A percentile compares a stretch with the other conserved stretches of the same genome.
These are phyloP conservation scores for Dryas drummondii DNA, from an alignment of 306 rosid genomes.

Conservation along the genomic window DNA sequence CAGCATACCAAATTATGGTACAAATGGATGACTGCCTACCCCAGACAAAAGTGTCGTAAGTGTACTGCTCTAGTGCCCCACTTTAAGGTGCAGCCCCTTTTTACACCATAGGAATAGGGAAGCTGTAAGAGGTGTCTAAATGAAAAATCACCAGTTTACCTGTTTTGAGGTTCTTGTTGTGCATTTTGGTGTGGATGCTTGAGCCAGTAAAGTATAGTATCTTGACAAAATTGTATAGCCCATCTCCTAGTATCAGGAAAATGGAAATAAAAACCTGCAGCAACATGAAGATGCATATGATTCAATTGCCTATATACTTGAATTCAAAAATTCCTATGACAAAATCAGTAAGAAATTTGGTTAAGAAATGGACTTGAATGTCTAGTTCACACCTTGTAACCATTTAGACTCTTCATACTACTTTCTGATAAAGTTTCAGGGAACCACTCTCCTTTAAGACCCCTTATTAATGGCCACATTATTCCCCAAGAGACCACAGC, in stretches of 20 bases:
- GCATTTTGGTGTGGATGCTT: conserved; percentile 50
- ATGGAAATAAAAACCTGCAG: conserved; percentile 91
- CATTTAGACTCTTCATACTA: conserved; percentile 92
- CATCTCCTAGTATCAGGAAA: conserved; percentile 90
- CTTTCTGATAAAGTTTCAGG: conserved; percentile 70
- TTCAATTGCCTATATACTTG: conserved; percentile 13
- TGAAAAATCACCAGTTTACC: conserved; percentile 39
- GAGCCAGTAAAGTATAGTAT: conserved; percentile 58
- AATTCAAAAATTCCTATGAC: conserved; percentile 8
- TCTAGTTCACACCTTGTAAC: conserved; percentile 69
- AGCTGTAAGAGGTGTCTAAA: neutral
- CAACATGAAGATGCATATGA: conserved; percentile 24
- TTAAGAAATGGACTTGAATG: conserved; percentile 3
- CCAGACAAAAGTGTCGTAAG: too few relatives aligned
- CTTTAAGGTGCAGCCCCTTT: neutral
- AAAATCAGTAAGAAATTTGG: neutral
- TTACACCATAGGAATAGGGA: neutral
- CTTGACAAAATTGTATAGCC: conserved; percentile 89
- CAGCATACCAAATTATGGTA: conserved; percentile 10
- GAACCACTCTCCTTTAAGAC: conserved; percentile 92
- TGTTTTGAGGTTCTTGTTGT: conserved; percentile 45
- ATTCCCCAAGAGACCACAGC: conserved; percentile 95
- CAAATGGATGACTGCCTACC: neutral
- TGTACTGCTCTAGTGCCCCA: too few relatives aligned
- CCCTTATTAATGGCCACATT: conserved; percentile 91